Evolutionary conservation across 495 filamentous ascomycete genomes (phyloP).

Genomic region (Daldinia grandis): DNA sequence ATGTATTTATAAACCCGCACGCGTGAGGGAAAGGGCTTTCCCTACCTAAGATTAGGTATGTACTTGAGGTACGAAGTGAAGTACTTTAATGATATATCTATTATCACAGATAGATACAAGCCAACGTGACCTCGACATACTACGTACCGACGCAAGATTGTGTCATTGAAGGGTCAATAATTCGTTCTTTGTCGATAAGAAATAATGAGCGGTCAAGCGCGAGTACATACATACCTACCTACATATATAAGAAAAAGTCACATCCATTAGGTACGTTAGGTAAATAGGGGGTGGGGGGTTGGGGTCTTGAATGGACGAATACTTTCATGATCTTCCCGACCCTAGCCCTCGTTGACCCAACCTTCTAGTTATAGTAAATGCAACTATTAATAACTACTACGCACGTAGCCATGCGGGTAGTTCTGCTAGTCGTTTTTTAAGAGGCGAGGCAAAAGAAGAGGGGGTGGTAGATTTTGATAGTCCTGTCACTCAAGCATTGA

Average conservation of each 20-base stretch:
- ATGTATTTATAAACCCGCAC: neutral
- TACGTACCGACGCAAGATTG: conserved; percentile 32
- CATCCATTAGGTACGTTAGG: conserved; percentile 3
- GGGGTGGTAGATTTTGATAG: neutral
- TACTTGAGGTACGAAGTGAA: neutral
- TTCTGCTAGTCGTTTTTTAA: conserved; percentile 4
- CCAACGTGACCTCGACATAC: conserved; percentile 15
- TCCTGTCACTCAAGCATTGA: neutral
- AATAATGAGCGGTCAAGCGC: conserved; percentile 41
- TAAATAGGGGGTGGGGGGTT: conserved; percentile 38
- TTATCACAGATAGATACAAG: neutral
- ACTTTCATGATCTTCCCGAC: conserved; percentile 33
- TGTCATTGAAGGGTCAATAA: conserved; percentile 29
- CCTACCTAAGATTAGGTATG: neutral
- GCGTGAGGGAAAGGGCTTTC: neutral
- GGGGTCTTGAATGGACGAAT: conserved; percentile 33
- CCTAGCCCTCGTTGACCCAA: conserved; percentile 22
- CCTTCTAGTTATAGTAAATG: conserved; percentile 11
- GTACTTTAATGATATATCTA: neutral
- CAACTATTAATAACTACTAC: conserved; percentile 11
- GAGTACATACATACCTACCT: conserved; percentile 6
- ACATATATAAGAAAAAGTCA: conserved; percentile 3
- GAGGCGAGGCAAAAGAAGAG: neutral
- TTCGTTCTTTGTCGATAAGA: conserved; percentile 20
- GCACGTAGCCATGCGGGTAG: conserved; percentile 2